Conservation (phyloP, 306 rosid genomes). For the Vicia villosa region DNA sequence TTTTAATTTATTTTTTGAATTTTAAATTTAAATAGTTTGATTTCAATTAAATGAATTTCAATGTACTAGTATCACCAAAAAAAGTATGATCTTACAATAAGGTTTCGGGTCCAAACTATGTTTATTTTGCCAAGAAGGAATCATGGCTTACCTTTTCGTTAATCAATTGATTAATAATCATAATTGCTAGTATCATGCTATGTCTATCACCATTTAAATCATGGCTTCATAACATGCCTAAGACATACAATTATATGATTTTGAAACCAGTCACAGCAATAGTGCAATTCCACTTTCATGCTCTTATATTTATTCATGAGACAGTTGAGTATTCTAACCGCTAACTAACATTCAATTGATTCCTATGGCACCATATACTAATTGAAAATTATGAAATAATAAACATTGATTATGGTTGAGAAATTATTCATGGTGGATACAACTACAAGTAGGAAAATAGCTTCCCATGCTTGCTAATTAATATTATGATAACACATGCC, state of each 20-base stretch:
- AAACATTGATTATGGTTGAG: constrained; percentile 36
- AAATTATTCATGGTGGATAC: constrained; percentile 22
- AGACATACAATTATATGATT: constrained; percentile 46
- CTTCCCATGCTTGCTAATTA: constrained; percentile 37
- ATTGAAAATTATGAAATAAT: constrained; percentile 19
- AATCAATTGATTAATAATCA: constrained; percentile 31
- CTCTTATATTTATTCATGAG: not conserved
- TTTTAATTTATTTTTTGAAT: too few relatives aligned
- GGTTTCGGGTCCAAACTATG: too few relatives aligned
- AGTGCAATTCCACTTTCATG: constrained; percentile 30
- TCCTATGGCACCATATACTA: not conserved
- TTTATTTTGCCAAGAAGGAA: not conserved
- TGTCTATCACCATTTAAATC: constrained; percentile 45
- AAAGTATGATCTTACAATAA: too few relatives aligned
- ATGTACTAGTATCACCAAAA: too few relatives aligned
- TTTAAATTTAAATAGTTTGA: too few relatives aligned
- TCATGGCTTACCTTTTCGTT: constrained; percentile 14
- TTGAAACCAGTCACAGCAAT: constrained; percentile 25
- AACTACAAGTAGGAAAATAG: constrained; percentile 33
- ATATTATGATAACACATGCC: constrained; percentile 30
- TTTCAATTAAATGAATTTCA: too few relatives aligned
- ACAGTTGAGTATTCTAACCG: constrained; percentile 27
- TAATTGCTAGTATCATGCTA: constrained; percentile 48
- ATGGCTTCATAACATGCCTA: constrained; percentile 67
- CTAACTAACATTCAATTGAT: constrained; percentile 16